Base-by-base conservation (phyloP, 805 yeast genomes). In the Cyberlindnera bimundalis region DNA sequence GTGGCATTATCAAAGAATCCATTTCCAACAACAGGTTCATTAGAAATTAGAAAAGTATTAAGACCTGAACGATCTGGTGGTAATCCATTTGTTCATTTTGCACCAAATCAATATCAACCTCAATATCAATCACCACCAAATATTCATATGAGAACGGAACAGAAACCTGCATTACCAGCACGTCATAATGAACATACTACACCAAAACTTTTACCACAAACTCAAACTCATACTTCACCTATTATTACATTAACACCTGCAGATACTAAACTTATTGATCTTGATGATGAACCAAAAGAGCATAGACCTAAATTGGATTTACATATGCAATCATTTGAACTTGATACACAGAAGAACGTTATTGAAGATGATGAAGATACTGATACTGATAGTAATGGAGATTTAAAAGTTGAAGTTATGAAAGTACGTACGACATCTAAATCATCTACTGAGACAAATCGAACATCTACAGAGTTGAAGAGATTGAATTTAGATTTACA, bases 351-450 rank as follows among this genome's bases (percentile, higher is more conserved):
- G 18, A 21, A 29, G 28, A 30, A 28, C 16, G 40, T 30, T 19
- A 29, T 11, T 29, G 59, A 39, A 10, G 39, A 33, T 5, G 45
- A 43, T 10, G 45, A 38, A 23, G 49, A 44, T 24, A 37, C 42
- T 1, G 51, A 48, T 27, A 40, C 50, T 6, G 52, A 48, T 30
- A 40, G 46, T 14, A 45, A 45, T 36, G 56, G 53, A 4, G 55
- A 45, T 24, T 39, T 55, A 29, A 46, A 48, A 29, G 55, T 55
- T 6, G 47, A 51, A 28, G 55, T 45, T 20, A 39, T 55, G 44
- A 38, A 45, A 28, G 43, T 52, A 4, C 37, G 45, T 3, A 32
- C 37, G 14, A 27, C 24, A 4, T 4, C 18, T 27, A 15, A 34
- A 14, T 16, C 34, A 35, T 29, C 43, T 29, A 28, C 31, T 30